A percentile compares a stretch with the other conserved stretches of the same genome.
Evolutionary conservation across 768 basidiomycete species (phyloP).

Genomic region (Hebeloma cylindrosporum): DNA sequence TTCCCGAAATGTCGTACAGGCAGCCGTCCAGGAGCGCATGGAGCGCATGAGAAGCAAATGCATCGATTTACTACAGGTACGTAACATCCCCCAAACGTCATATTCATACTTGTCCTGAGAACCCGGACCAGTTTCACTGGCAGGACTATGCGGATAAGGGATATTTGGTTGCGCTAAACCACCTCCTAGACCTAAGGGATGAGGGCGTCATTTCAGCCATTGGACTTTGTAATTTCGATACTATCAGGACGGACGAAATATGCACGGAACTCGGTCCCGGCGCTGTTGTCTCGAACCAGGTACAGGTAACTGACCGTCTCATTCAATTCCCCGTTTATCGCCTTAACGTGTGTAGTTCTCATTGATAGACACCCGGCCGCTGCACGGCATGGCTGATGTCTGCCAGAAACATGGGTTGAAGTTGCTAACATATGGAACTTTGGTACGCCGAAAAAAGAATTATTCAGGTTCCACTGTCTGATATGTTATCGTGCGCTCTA

Average conservation of each 20-base stretch:
- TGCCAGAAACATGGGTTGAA: slow-evolving; percentile 73
- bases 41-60: slow-evolving; percentile 58
- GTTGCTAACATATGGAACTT: slow-evolving; percentile 77
- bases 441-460: slow-evolving; percentile 55
- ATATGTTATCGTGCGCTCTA: slow-evolving; percentile 28
- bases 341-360: slow-evolving; percentile 57
- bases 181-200: slow-evolving; percentile 58
- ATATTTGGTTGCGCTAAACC: slow-evolving; percentile 44
- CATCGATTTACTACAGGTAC: slow-evolving; percentile 75
- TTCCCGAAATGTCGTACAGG: slow-evolving; percentile 56
- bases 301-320: slow-evolving; percentile 53
- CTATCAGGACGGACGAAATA: slow-evolving; percentile 73
- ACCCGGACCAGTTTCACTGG: slow-evolving; percentile 67
- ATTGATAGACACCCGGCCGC: slow-evolving; percentile 73
- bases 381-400: slow-evolving; percentile 75
- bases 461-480: neutral
- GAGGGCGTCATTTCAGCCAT: slow-evolving; percentile 63
- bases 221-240: slow-evolving; percentile 82
- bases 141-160: slow-evolving; percentile 58
- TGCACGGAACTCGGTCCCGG: slow-evolving; percentile 73
- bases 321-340: neutral
- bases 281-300: slow-evolving; percentile 77
- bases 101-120: neutral
- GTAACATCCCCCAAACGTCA: neutral
- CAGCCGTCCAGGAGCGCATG: slow-evolving; percentile 68